Conservation (phyloP, 352 stramenopile species). For the Pythium rishiriense region DNA sequence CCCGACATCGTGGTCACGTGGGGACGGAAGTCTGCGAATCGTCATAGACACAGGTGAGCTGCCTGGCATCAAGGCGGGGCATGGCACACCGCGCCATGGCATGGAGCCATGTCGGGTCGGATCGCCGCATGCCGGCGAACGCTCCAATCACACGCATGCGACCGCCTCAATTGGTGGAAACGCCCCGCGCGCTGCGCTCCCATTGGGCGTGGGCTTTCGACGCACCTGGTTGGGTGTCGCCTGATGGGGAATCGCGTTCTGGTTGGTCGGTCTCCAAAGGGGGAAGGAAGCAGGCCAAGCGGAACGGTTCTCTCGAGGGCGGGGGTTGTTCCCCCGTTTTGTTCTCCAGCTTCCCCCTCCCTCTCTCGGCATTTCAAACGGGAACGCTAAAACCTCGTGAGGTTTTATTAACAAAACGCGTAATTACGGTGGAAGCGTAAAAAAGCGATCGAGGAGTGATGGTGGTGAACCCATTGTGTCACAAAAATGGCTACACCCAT, state of each 20-base stretch:
- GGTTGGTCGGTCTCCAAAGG: constrained; percentile 31
- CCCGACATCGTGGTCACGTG: constrained; percentile 50
- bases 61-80: too few relatives aligned
- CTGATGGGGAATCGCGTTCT: constrained; percentile 32
- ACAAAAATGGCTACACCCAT: too few relatives aligned
- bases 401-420: constrained; percentile 19
- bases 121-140: constrained; percentile 27
- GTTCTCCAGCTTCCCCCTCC: constrained; percentile 11
- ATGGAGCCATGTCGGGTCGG: constrained; percentile 11
- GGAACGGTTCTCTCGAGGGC: too few relatives aligned
- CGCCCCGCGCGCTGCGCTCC: constrained; percentile 42
- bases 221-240: constrained; percentile 47
- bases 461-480: too few relatives aligned
- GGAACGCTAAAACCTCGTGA: constrained; percentile 30
- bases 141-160: constrained; percentile 42
- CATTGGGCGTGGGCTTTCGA: constrained; percentile 48
- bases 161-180: constrained; percentile 76
- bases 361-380: constrained; percentile 11
- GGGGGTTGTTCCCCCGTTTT: too few relatives aligned
- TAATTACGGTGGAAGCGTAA: too few relatives aligned
- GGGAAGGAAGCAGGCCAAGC: too few relatives aligned
- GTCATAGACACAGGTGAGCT: too few relatives aligned
- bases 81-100: too few relatives aligned
- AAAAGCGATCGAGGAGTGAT: too few relatives aligned
- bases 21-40: neutral